These are phyloP conservation scores for Daedalea quercina DNA, from an alignment of 768 basidiomycete genomes.

Conservation along the genomic window DNA sequence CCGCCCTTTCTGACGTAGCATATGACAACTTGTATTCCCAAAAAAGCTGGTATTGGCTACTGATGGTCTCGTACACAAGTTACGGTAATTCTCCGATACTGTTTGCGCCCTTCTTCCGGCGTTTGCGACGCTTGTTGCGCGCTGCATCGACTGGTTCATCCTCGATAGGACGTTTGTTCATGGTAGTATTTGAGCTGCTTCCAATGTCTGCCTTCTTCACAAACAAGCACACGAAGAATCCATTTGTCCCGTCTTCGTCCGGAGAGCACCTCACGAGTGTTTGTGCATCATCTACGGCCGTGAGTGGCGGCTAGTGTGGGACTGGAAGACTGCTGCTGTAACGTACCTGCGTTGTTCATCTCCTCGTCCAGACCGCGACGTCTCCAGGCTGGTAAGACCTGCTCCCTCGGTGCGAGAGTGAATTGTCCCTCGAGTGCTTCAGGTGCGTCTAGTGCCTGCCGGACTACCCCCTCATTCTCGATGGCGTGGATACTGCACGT, in stretches of 20 bases:
- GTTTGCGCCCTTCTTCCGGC: background rate
- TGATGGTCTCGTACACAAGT: no score
- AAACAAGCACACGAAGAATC: constrained; percentile 98
- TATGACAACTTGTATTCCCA: background rate
- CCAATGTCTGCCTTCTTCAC: constrained; percentile 26
- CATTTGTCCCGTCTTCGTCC: constrained; percentile 85
- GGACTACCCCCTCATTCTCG: constrained; percentile 92
- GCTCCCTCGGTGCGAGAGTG: constrained; percentile 52
- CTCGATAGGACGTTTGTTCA: background rate
- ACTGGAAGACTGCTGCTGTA: no score
- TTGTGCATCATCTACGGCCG: constrained; percentile 42
- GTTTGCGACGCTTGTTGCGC: background rate
- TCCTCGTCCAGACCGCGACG: constrained; percentile 71
- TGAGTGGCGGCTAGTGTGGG: background rate
- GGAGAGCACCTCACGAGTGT: constrained; percentile 70
- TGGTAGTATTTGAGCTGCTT: constrained; percentile 5
- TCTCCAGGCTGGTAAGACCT: constrained; percentile 78
- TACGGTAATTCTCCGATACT: no score
- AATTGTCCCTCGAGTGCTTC: constrained; percentile 62
- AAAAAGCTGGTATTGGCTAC: background rate
- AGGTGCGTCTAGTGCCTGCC: constrained; percentile 59
- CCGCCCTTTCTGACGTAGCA: background rate
- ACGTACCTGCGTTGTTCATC: constrained; percentile 47
- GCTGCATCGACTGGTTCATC: background rate
- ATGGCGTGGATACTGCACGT: constrained; percentile 92